Percentiles rank a stretch among this genome's conserved stretches.
Conservation (phyloP, 306 rosid species). For the Urtica urens region DNA sequence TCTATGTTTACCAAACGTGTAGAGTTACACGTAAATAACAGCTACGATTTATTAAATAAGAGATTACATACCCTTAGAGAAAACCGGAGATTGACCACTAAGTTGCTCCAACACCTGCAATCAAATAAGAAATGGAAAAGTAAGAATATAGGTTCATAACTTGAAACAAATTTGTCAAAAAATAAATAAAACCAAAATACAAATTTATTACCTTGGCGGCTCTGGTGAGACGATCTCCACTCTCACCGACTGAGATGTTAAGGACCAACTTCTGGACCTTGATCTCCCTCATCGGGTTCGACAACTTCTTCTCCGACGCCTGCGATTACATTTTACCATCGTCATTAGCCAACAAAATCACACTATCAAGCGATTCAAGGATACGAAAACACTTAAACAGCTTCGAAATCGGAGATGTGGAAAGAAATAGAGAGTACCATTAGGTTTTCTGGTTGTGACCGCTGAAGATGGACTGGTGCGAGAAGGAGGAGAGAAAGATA, state of each 20-base stretch:
- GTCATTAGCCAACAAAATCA: too few species aligned
- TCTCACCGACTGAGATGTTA: slow-evolving; percentile 74
- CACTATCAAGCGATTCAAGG: neutral
- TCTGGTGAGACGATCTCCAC: slow-evolving; percentile 77
- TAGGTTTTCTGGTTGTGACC: slow-evolving; percentile 6
- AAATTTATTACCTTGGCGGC: slow-evolving; percentile 43
- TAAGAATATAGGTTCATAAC: neutral
- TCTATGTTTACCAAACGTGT: too few species aligned
- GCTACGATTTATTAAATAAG: too few species aligned
- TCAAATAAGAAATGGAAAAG: neutral
- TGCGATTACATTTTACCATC: slow-evolving; percentile 6
- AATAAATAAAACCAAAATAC: neutral
- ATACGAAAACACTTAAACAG: neutral
- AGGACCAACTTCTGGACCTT: slow-evolving; percentile 74
- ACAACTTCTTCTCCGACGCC: slow-evolving; percentile 68
- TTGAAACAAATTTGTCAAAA: neutral
- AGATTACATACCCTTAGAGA: slow-evolving; percentile 30
- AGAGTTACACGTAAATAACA: too few species aligned
- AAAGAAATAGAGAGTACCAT: slow-evolving; percentile 3
- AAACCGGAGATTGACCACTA: slow-evolving; percentile 67
- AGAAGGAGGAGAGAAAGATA: neutral
- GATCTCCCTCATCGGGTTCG: slow-evolving; percentile 75
- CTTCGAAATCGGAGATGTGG: neutral
- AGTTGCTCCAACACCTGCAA: slow-evolving; percentile 66
- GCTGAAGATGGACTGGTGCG: neutral